Conservation (phyloP, 495 filamentous ascomycete species). For the Penicillium fimorum region DNA sequence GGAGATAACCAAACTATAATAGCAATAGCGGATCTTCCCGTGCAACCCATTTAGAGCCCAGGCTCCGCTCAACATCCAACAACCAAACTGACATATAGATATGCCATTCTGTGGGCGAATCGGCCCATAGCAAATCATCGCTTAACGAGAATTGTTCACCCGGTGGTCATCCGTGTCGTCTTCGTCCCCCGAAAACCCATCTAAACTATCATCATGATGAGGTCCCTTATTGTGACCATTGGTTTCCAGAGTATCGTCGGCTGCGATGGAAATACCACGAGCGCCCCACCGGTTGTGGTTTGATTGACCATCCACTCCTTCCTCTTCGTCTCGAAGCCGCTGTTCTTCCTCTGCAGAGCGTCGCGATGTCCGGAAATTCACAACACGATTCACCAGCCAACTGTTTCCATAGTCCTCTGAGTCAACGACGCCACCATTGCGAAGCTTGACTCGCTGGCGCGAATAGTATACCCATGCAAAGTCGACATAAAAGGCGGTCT, state of each 20-base stretch:
- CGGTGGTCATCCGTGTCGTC: slow-evolving; percentile 15
- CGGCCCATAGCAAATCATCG: neutral
- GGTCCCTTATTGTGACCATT: slow-evolving; percentile 34
- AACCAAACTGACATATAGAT: neutral
- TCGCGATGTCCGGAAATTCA: slow-evolving; percentile 38
- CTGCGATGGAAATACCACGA: slow-evolving; percentile 75
- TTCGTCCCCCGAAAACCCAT: slow-evolving; percentile 31
- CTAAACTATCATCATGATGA: slow-evolving; percentile 18
- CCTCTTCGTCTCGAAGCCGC: slow-evolving; percentile 40
- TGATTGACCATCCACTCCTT: slow-evolving; percentile 22
- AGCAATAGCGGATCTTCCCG: neutral
- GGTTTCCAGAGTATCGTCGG: slow-evolving; percentile 69
- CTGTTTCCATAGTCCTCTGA: slow-evolving; percentile 81
- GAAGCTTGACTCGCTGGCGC: slow-evolving; percentile 89
- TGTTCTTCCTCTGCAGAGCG: slow-evolving; percentile 39
- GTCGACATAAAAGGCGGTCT: slow-evolving; percentile 88
- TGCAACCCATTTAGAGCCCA: slow-evolving; percentile 1
- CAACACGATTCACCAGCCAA: slow-evolving; percentile 61
- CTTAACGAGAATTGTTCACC: slow-evolving; percentile 2
- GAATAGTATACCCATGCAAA: slow-evolving; percentile 98
- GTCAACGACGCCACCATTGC: slow-evolving; percentile 89
- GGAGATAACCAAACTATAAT: slow-evolving; percentile 1
- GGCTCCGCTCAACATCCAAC: neutral
- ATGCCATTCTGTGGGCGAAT: neutral
- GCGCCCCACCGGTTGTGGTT: slow-evolving; percentile 66